Evolutionary conservation across 257 asterid species (phyloP).

Genomic region (Prunella vulgaris): DNA sequence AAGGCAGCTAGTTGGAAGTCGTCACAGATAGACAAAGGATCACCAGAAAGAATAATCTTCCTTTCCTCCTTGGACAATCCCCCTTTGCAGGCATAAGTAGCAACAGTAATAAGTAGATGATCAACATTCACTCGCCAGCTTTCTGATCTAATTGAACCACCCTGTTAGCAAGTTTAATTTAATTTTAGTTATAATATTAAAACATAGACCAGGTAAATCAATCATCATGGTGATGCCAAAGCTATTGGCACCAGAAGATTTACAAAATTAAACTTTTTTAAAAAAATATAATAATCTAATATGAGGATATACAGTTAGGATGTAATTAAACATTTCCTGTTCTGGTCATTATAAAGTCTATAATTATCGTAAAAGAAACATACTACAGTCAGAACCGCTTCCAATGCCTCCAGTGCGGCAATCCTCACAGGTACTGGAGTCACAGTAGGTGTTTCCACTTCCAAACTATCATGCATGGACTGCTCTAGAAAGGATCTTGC

Average conservation of each 20-base stretch:
- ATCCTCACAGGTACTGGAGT: slow-evolving; percentile 54
- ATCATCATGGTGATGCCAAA: background rate
- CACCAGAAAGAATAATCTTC: slow-evolving; percentile 27
- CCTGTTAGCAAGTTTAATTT: slow-evolving; percentile 37
- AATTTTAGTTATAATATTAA: background rate
- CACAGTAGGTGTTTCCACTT: slow-evolving; percentile 32
- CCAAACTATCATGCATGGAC: slow-evolving; percentile 36
- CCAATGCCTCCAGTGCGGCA: slow-evolving; percentile 82
- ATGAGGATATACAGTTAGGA: background rate
- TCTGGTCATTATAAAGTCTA: background rate
- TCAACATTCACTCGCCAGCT: slow-evolving; percentile 70
- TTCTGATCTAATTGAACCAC: slow-evolving; percentile 67
- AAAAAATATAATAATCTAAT: background rate
- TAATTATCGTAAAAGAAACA: slow-evolving; percentile 1
- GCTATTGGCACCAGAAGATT: background rate
- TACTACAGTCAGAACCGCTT: slow-evolving; percentile 77
- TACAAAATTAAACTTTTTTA: background rate
- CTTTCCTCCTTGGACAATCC: slow-evolving; percentile 52
- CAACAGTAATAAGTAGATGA: slow-evolving; percentile 56
- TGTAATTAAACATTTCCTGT: background rate
- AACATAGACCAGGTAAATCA: background rate
- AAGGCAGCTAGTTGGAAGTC: slow-evolving; percentile 75
- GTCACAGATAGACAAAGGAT: slow-evolving; percentile 33
- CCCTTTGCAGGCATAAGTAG: slow-evolving; percentile 59
- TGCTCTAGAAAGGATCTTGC: slow-evolving; percentile 37